These are phyloP conservation scores for Colletotrichum sp. DNA, from an alignment of 2,329 filamentous ascomycete species.

Conservation along the genomic window DNA sequence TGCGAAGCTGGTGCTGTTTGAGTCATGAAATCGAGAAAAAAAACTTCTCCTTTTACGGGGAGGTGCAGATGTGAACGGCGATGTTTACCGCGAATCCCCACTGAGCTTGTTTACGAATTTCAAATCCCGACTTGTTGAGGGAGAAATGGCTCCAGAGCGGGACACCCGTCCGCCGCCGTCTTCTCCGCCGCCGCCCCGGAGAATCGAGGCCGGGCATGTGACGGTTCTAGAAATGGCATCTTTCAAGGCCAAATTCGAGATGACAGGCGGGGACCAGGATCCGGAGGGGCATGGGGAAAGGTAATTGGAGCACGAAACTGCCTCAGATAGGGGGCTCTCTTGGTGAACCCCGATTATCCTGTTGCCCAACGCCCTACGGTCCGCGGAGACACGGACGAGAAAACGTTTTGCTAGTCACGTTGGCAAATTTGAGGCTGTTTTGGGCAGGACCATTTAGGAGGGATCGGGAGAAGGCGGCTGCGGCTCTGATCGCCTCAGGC, in stretches of 20 bases:
- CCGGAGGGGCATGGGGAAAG: not conserved
- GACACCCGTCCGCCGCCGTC: not conserved
- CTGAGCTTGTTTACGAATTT: not conserved
- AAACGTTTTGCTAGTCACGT: not conserved
- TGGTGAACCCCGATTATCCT: not conserved
- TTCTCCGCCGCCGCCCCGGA: not conserved
- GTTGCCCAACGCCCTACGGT: not conserved
- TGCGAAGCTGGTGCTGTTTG: not conserved
- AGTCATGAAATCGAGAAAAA: not conserved
- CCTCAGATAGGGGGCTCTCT: not conserved
- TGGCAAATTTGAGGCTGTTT: not conserved
- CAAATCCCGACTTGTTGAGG: constrained; percentile 2
- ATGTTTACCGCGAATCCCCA: not conserved
- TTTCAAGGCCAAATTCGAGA: not conserved
- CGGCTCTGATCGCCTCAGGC: not conserved
- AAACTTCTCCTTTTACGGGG: not conserved
- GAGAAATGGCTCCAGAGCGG: not conserved
- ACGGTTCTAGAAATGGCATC: not conserved
- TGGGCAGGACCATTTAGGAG: not conserved
- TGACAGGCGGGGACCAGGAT: not conserved
- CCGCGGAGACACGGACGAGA: not conserved
- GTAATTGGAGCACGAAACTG: not conserved
- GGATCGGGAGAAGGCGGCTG: constrained; percentile 15
- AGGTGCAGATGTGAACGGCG: not conserved
- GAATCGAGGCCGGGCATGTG: not conserved